A percentile compares a stretch with the other conserved stretches of the same genome.
These are phyloP conservation scores for Closterium sp. DNA, from an alignment of 139 green algal genomes.

Conservation along the genomic window DNA sequence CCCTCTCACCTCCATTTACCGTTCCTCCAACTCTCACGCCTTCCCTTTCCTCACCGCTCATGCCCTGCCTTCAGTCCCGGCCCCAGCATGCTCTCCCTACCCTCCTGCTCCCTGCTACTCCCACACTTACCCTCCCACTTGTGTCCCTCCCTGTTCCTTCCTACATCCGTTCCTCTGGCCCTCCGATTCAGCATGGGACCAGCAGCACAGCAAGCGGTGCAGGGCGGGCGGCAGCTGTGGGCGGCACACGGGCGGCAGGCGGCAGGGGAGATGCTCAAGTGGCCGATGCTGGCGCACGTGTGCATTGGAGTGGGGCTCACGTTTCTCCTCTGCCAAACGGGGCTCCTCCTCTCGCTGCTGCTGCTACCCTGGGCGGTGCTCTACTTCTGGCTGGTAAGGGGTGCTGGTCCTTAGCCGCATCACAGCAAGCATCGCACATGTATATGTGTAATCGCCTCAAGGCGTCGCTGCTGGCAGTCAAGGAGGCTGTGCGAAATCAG, in stretches of 20 bases:
- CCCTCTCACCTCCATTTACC: too few relatives aligned
- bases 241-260: not conserved
- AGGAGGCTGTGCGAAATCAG: too few relatives aligned
- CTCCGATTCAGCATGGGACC: not conserved
- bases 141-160: not conserved
- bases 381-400: not conserved
- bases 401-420: too few relatives aligned
- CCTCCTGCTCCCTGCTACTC: too few relatives aligned
- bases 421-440: too few relatives aligned
- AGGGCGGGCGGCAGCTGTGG: not conserved
- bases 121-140: not conserved
- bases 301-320: not conserved
- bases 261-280: not conserved
- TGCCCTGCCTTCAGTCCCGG: too few relatives aligned
- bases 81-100: too few relatives aligned
- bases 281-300: not conserved
- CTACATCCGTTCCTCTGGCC: not conserved
- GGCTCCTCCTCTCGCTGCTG: not conserved
- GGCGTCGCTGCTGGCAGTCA: too few relatives aligned
- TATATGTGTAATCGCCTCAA: too few relatives aligned
- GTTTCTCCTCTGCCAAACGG: not conserved
- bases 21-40: too few relatives aligned
- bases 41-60: too few relatives aligned
- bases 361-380: not conserved
- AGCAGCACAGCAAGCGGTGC: not conserved